Evolutionary conservation across 2,329 filamentous ascomycete species (phyloP).

Genomic region (Teratosphaeria destructans): DNA sequence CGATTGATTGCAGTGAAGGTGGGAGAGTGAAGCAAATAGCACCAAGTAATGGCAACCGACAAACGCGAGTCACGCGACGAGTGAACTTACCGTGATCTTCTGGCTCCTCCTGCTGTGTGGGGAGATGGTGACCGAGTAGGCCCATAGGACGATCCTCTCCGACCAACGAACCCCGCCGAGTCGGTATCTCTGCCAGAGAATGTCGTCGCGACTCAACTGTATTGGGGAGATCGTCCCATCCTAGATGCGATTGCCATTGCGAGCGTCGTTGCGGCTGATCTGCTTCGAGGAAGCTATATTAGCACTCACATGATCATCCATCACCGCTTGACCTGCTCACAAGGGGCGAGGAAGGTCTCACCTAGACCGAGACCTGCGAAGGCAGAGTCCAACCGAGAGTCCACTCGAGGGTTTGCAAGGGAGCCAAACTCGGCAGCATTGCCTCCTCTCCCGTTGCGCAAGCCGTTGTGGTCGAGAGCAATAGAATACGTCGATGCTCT

Average conservation of each 20-base stretch:
- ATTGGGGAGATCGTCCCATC: constrained; percentile 51
- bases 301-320: neutral
- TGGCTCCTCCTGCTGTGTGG: neutral
- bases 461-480: constrained; percentile 8
- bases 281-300: constrained; percentile 4
- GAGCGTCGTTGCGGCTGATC: constrained; percentile 19
- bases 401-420: neutral
- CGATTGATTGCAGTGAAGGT: neutral
- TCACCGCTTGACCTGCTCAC: constrained; percentile 42
- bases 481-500: constrained; percentile 21
- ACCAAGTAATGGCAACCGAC: neutral
- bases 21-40: neutral
- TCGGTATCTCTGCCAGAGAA: constrained; percentile 52
- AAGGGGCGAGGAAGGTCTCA: constrained; percentile 25
- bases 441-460: constrained; percentile 1
- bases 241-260: constrained; percentile 62
- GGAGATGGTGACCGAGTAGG: neutral
- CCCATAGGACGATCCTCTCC: constrained; percentile 4
- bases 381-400: constrained; percentile 16
- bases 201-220: constrained; percentile 66
- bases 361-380: constrained; percentile 20
- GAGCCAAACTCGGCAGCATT: constrained; percentile 6
- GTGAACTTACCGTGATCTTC: neutral
- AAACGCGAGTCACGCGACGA: neutral
- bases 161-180: constrained; percentile 26